These are phyloP conservation scores for Xylaria telfairii DNA, from an alignment of 495 filamentous ascomycete species.

Conservation along the genomic window DNA sequence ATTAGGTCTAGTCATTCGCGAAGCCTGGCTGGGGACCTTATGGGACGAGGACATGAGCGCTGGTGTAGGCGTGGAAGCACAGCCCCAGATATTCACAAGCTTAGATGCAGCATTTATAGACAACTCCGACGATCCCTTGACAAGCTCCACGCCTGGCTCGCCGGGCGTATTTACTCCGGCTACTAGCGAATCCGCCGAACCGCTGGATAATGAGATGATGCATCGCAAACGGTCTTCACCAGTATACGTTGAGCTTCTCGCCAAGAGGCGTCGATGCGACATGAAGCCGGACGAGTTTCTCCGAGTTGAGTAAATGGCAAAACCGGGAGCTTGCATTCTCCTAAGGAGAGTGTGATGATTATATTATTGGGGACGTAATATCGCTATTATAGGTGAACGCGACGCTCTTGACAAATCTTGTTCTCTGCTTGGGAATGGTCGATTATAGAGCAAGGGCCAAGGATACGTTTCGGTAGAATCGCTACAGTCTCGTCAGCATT, in stretches of 20 bases:
- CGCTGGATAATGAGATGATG: background rate
- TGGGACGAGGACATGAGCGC: slow-evolving; percentile 26
- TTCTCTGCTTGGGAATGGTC: background rate
- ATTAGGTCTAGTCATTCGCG: slow-evolving; percentile 64
- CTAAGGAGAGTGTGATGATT: background rate
- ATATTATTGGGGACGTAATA: background rate
- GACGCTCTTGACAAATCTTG: background rate
- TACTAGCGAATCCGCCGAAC: slow-evolving; percentile 16
- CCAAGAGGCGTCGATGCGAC: slow-evolving; percentile 9
- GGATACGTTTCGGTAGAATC: background rate
- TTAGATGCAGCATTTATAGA: background rate
- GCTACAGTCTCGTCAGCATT: no score
- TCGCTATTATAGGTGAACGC: background rate
- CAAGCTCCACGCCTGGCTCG: background rate
- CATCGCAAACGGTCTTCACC: slow-evolving; percentile 10
- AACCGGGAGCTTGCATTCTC: background rate
- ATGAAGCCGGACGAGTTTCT: background rate
- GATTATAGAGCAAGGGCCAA: background rate
- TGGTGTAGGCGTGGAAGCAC: background rate
- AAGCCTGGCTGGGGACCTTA: slow-evolving; percentile 57
- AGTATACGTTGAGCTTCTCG: slow-evolving; percentile 6
- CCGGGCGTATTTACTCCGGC: slow-evolving; percentile 9
- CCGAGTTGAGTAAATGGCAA: background rate
- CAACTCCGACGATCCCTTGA: background rate
- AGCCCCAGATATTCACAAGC: background rate